A percentile compares a stretch with the other conserved stretches of the same genome.
These are phyloP conservation scores for Vigna reflexopilosa DNA, from an alignment of 306 rosid species.

Conservation along the genomic window DNA sequence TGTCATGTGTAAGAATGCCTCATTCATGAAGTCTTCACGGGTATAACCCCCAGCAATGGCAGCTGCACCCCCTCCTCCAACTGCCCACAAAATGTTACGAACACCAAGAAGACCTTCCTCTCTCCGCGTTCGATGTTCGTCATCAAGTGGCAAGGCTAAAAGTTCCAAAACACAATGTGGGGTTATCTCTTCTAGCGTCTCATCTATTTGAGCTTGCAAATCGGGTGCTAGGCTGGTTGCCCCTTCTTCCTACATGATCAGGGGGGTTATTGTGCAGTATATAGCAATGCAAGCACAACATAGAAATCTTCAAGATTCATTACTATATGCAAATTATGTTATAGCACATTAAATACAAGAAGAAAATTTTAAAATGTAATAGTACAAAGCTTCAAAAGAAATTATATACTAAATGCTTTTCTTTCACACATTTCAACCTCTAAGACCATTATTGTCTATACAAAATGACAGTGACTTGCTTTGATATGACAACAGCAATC, in stretches of 20 bases:
- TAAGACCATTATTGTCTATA: neutral
- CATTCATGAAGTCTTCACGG: constrained; percentile 89
- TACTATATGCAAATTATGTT: neutral
- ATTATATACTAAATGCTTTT: constrained; percentile 10
- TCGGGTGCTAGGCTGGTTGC: constrained; percentile 96
- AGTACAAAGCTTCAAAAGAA: constrained; percentile 16
- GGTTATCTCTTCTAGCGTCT: constrained; percentile 93
- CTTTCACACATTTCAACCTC: constrained; percentile 32
- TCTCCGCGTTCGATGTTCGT: constrained; percentile 67
- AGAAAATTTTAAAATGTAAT: neutral
- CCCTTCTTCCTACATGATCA: constrained; percentile 84
- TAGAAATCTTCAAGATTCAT: constrained; percentile 21
- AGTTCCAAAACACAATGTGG: constrained; percentile 94
- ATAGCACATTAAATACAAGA: constrained; percentile 21
- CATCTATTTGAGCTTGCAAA: constrained; percentile 91
- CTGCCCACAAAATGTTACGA: constrained; percentile 92
- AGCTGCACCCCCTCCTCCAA: constrained; percentile 99
- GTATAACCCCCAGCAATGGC: constrained; percentile 91
- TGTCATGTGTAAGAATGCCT: constrained; percentile 84
- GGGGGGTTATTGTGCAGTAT: constrained; percentile 33
- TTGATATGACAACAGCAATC: neutral
- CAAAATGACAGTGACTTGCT: neutral
- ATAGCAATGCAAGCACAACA: constrained; percentile 29
- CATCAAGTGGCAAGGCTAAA: constrained; percentile 73
- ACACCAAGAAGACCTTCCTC: constrained; percentile 94